Evolutionary conservation across 768 basidiomycete genomes (phyloP), one percentile per base, ranked within the genome.

Genomic region (Auriculariales sp.): DNA sequence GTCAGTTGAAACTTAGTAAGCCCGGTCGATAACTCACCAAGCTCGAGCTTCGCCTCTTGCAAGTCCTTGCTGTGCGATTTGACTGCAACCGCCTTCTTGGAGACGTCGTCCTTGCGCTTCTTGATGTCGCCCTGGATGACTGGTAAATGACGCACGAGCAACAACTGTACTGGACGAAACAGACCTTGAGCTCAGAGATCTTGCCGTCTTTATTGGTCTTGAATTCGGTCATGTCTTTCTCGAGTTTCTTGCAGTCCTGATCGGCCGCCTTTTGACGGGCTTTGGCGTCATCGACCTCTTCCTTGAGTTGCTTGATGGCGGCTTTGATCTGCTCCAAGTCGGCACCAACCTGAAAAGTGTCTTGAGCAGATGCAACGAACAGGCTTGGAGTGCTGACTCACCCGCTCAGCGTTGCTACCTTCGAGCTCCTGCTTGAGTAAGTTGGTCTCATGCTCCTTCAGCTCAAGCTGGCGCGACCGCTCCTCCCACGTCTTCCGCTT

Each of bases 171-270:
- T 15, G 30, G 30, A 31, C 19, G 1, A 27, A 25, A 52, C 68
- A 42, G 51, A 86, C 93, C 71, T 93, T 95, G 55, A 98, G 76
- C 61, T 98, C 86, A 15, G 83, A 84, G 49, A 89, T 85, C 67
- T 98, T 98, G 44, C 91, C 90, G 47, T 97, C 95, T 63, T 95
- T 95, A 69, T 99, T 93, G 66, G 93, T 84, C 70, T 95, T 93
- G 72, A 99, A 97, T 68, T 98, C 95, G 49, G 78, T 78, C 91
- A 99, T 98, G 62, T 99, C 95, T 58, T 83, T 83, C 66, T 98
- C 90, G 22, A 98, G 78, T 58, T 83, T 87, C 67, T 80, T 81
- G 62, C 78, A 76, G 52, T 97, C 92, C 0, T 71, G 79, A 46
- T 81, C 69, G 0, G 90, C 88, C 5, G 66, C 71, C 59, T 75